A percentile compares a stretch with the other conserved stretches of the same genome.
Conservation (phyloP, 1,284 basidiomycete species). For the Entoloma clypeatum region DNA sequence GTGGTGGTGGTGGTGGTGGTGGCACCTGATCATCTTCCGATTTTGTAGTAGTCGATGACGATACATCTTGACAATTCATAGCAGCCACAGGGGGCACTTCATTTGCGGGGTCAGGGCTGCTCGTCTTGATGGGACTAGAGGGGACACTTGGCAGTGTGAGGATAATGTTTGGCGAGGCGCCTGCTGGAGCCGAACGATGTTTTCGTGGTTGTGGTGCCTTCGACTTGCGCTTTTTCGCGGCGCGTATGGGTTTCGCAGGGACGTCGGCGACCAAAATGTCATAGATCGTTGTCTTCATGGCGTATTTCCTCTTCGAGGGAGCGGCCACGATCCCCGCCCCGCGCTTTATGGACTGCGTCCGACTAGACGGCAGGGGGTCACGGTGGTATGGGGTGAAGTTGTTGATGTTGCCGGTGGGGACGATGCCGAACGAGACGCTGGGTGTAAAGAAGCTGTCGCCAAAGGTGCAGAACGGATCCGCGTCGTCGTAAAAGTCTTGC, state of each 20-base stretch:
- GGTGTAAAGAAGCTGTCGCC: slow-evolving; percentile 18
- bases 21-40: too few species aligned
- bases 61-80: too few species aligned
- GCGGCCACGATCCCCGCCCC: slow-evolving; percentile 2
- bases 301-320: slow-evolving; percentile 6
- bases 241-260: slow-evolving; percentile 4
- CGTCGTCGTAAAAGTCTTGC: slow-evolving; percentile 18
- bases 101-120: too few species aligned
- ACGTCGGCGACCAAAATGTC: slow-evolving; percentile 19
- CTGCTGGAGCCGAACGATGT: too few species aligned
- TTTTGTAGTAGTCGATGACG: too few species aligned
- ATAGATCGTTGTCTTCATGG: slow-evolving; percentile 21
- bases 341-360: slow-evolving; percentile 6
- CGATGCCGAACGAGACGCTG: background rate
- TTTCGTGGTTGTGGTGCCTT: too few species aligned
- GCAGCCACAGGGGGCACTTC: too few species aligned
- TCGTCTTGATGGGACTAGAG: too few species aligned
- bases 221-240: too few species aligned
- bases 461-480: slow-evolving; percentile 18
- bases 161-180: too few species aligned
- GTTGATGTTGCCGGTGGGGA: slow-evolving; percentile 9
- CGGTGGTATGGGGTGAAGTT: slow-evolving; percentile 16
- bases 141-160: too few species aligned
- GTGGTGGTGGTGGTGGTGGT: too few species aligned
- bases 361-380: slow-evolving; percentile 3